A percentile compares a stretch with the other conserved stretches of the same genome.
These are phyloP conservation scores for Stramenopiles sp. DNA, from an alignment of 352 stramenopile genomes.

Conservation along the genomic window DNA sequence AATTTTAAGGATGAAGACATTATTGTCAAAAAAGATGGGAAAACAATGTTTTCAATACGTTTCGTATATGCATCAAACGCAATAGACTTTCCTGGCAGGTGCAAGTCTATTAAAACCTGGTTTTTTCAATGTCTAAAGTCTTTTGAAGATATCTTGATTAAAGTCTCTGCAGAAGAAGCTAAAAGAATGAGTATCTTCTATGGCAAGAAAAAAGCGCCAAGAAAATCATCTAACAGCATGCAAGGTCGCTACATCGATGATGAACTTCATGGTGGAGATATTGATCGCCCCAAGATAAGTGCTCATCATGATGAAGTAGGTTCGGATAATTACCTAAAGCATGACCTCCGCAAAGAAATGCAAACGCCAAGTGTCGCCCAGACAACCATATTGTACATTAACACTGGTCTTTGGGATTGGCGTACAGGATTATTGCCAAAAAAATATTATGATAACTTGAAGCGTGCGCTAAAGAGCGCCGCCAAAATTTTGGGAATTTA, in stretches of 20 bases:
- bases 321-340: no score
- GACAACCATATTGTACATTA: background rate
- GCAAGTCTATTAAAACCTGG: background rate
- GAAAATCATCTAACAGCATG: background rate
- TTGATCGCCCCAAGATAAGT: background rate
- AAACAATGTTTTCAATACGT: background rate
- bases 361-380: no score
- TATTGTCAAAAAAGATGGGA: background rate
- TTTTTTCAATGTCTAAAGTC: background rate
- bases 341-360: no score
- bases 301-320: background rate
- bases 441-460: background rate
- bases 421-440: background rate
- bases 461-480: background rate
- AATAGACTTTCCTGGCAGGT: background rate
- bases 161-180: background rate
- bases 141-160: background rate
- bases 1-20: background rate
- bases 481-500: background rate
- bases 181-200: background rate
- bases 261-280: background rate
- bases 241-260: background rate
- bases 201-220: no score
- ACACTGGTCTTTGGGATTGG: constrained; percentile 7
- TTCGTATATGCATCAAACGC: background rate